A percentile compares a stretch with the other conserved stretches of the same genome.
phyloP scores from a whole-genome alignment of 768 basidiomycete genomes.

The Calocera viscosa region DNA sequence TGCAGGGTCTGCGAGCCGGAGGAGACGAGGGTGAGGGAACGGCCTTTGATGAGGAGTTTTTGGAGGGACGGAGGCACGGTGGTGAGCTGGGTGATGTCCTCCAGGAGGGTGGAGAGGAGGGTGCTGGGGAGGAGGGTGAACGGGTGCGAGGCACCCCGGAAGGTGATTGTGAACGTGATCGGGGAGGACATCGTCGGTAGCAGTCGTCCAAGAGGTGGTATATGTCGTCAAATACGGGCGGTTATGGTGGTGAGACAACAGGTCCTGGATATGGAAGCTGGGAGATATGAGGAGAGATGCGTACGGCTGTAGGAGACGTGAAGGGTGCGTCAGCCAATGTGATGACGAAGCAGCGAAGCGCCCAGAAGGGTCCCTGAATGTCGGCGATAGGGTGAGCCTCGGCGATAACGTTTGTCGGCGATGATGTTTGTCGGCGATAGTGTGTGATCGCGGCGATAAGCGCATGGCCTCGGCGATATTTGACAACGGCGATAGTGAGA shows the following conservation, averaged over 20 bases:
- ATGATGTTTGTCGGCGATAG: not conserved
- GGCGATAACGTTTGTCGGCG: not conserved
- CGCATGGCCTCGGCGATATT: no score
- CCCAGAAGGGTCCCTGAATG: not conserved
- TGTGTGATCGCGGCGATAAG: no score
- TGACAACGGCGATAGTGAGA: no score
- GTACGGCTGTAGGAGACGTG: not conserved
- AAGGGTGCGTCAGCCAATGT: not conserved
- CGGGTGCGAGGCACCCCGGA: not conserved
- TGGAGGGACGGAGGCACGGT: conserved; percentile 52
- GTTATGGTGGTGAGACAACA: not conserved
- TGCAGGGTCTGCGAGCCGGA: conserved; percentile 26
- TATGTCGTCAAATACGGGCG: not conserved
- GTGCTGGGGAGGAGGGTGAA: not conserved
- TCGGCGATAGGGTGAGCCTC: not conserved
- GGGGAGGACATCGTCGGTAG: not conserved
- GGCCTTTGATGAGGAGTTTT: conserved; percentile 64
- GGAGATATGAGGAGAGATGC: not conserved
- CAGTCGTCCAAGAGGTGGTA: not conserved
- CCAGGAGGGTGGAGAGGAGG: conserved; percentile 23
- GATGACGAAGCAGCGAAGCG: not conserved
- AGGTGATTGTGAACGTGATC: not conserved
- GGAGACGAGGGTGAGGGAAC: conserved; percentile 29
- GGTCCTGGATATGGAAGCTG: not conserved
- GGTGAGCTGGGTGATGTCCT: conserved; percentile 47